Percentiles rank a stretch among this genome's conserved stretches.
Evolutionary conservation across 352 stramenopile species (phyloP).

Genomic region (Phytopythium chamaehyphon): DNA sequence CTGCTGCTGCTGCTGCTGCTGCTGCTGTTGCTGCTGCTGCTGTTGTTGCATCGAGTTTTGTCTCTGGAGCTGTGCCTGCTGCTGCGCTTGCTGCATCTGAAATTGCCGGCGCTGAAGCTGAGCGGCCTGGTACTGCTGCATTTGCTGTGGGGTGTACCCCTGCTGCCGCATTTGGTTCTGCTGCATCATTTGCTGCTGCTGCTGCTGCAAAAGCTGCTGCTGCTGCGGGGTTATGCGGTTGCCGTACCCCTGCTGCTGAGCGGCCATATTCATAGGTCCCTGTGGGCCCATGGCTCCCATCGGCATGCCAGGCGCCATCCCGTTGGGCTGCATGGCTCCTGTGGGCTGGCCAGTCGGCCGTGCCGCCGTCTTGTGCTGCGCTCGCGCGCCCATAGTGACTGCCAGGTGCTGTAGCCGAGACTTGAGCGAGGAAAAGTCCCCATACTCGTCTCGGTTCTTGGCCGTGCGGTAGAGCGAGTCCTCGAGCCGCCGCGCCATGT

Average conservation of each 20-base stretch:
- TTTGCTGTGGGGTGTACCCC: constrained; percentile 74
- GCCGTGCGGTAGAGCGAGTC: constrained; percentile 95
- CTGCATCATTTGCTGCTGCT: constrained; percentile 79
- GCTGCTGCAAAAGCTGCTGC: constrained; percentile 72
- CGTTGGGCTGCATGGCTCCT: too few relatives aligned
- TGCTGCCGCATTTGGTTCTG: constrained; percentile 78
- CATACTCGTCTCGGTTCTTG: constrained; percentile 94
- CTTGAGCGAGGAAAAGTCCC: constrained; percentile 95
- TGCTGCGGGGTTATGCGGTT: constrained; percentile 71
- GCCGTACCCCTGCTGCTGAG: constrained; percentile 8
- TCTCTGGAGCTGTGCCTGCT: constrained; percentile 56
- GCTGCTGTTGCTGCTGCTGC: constrained; percentile 30
- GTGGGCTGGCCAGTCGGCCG: too few relatives aligned
- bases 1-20: constrained; percentile 47
- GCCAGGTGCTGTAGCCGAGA: constrained; percentile 95
- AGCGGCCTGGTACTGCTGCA: constrained; percentile 74
- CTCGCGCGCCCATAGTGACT: constrained; percentile 83
- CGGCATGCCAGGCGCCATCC: constrained; percentile 44
- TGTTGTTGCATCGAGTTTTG: constrained; percentile 59
- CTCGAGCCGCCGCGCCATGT: constrained; percentile 98
- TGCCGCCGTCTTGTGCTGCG: constrained; percentile 64
- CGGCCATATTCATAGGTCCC: constrained; percentile 39
- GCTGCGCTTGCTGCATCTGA: constrained; percentile 54
- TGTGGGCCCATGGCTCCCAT: constrained; percentile 37
- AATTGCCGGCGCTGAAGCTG: constrained; percentile 71